Percentiles rank a stretch among this genome's conserved stretches.
phyloP scores from a whole-genome alignment of 345 rosid species.

The Combretum micranthum region DNA sequence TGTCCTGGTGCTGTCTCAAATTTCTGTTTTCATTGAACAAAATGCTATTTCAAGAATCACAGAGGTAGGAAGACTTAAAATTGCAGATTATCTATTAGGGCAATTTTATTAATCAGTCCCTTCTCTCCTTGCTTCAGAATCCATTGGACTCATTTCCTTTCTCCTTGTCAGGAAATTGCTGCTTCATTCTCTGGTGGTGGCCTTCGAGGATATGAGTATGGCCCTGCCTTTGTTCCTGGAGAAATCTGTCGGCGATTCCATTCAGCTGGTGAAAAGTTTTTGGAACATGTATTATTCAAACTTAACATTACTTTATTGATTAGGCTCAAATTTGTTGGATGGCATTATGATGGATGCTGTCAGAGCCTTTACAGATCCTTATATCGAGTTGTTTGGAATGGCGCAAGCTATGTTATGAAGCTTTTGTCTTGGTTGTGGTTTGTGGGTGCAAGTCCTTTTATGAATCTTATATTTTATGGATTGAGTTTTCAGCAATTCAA shows the following conservation, averaged over 20 bases:
- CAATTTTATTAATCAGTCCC: too few species aligned
- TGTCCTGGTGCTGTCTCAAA: slow-evolving; percentile 83
- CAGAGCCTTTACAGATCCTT: too few species aligned
- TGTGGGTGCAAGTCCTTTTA: too few species aligned
- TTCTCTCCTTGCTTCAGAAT: not conserved
- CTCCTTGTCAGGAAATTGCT: slow-evolving; percentile 64
- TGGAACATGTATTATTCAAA: slow-evolving; percentile 62
- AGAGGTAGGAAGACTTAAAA: slow-evolving; percentile 52
- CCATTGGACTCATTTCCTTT: slow-evolving; percentile 13
- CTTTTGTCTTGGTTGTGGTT: too few species aligned
- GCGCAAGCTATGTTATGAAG: too few species aligned
- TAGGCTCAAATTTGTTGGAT: not conserved
- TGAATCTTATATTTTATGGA: too few species aligned
- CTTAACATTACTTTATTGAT: not conserved
- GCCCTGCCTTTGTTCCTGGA: slow-evolving; percentile 85
- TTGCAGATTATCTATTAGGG: slow-evolving; percentile 6
- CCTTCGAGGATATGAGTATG: slow-evolving; percentile 48
- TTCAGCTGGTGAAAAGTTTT: slow-evolving; percentile 74
- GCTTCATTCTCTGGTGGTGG: slow-evolving; percentile 80
- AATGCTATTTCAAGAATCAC: slow-evolving; percentile 76
- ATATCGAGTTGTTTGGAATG: too few species aligned
- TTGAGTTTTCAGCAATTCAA: too few species aligned
- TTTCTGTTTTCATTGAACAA: slow-evolving; percentile 81
- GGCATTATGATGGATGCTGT: too few species aligned
- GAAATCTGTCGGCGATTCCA: slow-evolving; percentile 77